Evolutionary conservation across 2,329 filamentous ascomycete species (phyloP), one percentile per base, ranked within the genome.

Genomic region (Knufia petricola): DNA sequence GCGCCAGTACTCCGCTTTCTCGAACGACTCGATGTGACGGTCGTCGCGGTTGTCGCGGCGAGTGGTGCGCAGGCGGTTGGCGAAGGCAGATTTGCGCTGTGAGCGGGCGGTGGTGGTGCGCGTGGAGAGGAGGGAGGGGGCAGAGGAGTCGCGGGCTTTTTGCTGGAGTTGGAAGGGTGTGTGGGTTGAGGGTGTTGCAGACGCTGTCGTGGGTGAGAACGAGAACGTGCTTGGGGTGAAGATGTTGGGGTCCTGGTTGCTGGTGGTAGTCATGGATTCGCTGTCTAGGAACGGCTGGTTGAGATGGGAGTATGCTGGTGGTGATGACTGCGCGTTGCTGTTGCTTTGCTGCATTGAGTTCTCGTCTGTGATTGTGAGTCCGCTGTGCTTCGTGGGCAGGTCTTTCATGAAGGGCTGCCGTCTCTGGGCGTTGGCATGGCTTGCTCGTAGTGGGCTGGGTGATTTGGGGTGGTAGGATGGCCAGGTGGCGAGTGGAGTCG

Each of bases 21-120:
- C 65, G 50, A 66, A 63, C 62, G 63, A 68, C 58, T 64, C 73
- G 55, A 63, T 67, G 54, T 61, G 66, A 54, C 59, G 60, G 52
- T 67, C 63, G 48, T 66, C 67, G 6, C 65, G 62, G 1, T 59
- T 62, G 30, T 60, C 57, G 12, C 69, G 66, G 24, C 69, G 65
- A 9, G 52, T 48, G n/a, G 40, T 37, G 17, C 63, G 64, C 15
- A 71, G 61, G 19, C 65, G 63, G 52, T 69, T 69, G 2, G 70
- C 55, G 48, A 71, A 72, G 60, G 61, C 44, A 66, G 66, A 21
- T 65, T 62, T 47, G n/a, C 44, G 44, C 28, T 64, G 61, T 9
- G 61, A 60, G n/a, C 53, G 45, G 19, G 37, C 52, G n/a, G 48
- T 30, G 10, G 41, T 39, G 2, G 51, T 48, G 31, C 53, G 50